A percentile compares a stretch with the other conserved stretches of the same genome.
Conservation (phyloP, 2,329 filamentous ascomycete species). For the Botrytis fabae region DNA sequence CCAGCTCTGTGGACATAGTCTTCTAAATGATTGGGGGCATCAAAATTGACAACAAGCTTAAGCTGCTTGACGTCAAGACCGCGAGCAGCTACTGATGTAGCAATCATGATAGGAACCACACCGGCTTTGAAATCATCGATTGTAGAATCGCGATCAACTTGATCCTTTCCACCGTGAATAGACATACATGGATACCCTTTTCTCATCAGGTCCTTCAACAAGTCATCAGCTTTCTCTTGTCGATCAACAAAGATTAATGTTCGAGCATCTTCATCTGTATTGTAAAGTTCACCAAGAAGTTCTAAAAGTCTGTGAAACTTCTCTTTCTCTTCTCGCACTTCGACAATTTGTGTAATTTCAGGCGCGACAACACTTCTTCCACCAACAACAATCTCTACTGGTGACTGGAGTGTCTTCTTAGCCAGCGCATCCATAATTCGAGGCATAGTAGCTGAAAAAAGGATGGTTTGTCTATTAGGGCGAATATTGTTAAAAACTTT, state of each 20-base stretch:
- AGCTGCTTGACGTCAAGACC: constrained; percentile 95
- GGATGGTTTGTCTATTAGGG: constrained; percentile 87
- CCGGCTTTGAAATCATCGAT: constrained; percentile 94
- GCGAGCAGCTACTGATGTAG: constrained; percentile 92
- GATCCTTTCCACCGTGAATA: constrained; percentile 91
- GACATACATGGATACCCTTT: constrained; percentile 91
- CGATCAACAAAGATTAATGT: constrained; percentile 89
- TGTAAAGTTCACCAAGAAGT: constrained; percentile 82
- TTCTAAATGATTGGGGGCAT: constrained; percentile 90
- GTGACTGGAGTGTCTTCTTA: constrained; percentile 80
- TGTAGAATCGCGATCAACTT: constrained; percentile 87
- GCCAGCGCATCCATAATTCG: constrained; percentile 88
- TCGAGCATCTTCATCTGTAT: constrained; percentile 84
- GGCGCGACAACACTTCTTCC: constrained; percentile 83
- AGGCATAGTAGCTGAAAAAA: constrained; percentile 97
- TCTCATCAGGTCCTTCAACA: constrained; percentile 74
- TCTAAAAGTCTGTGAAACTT: constrained; percentile 86
- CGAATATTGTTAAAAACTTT: constrained; percentile 92
- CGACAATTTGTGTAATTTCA: constrained; percentile 91
- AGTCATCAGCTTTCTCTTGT: constrained; percentile 83
- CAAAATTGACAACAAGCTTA: constrained; percentile 94
- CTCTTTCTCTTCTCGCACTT: constrained; percentile 75
- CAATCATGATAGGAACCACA: constrained; percentile 84
- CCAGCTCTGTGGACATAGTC: constrained; percentile 96
- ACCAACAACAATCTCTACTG: constrained; percentile 90